Evolutionary conservation across 1,284 basidiomycete species (phyloP), one percentile per base, ranked within the genome.

Genomic region (Sanghuangporus baumii): DNA sequence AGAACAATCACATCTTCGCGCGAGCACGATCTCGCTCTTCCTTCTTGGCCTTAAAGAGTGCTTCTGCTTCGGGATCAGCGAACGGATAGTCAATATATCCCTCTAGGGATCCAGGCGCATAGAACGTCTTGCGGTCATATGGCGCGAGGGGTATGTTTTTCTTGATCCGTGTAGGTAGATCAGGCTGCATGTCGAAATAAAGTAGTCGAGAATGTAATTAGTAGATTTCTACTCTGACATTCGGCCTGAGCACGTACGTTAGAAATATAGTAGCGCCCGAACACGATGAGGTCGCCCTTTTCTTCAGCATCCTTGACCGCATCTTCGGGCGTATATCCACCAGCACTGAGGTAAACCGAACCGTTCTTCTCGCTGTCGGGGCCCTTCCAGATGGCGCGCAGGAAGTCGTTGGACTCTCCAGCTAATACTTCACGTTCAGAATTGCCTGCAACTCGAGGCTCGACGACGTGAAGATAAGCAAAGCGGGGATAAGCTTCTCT

Each of bases 401-500:
- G 57, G 61, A 74, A 70, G 40, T 75, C 66, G 65, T 74, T 76
- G n/a, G 73, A 71, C 65, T 71, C 59, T 60, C 71, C 60, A 8
- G 12, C 9, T 9, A 31, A 41, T 20, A 34, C 18, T 18, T 36
- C 48, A 18, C 57, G 57, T 16, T 55, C 34, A 14, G 70, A 66
- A 4, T 4, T 23, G 23, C 60, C 60, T 3, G 60, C 52, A 5
- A 57, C 41, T 12, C 60, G 60, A 11, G 54, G 60, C 67, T 87
- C 85, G 36, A 83, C 71, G 41, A 80, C 72, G 68, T 89, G 87
- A n/a, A 87, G 63, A 68, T 85, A 88, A 1, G 83, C 82, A 9
- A 87, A 71, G 9, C 76, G 68, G 18, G 84, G 80, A 68, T 79
- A 76, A 1, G 63, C 60, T 6, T 67, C 59, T 34, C 71, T 71